Conservation (phyloP, 192 early-diverging fungal species). For the Funneliformis mosseae region DNA sequence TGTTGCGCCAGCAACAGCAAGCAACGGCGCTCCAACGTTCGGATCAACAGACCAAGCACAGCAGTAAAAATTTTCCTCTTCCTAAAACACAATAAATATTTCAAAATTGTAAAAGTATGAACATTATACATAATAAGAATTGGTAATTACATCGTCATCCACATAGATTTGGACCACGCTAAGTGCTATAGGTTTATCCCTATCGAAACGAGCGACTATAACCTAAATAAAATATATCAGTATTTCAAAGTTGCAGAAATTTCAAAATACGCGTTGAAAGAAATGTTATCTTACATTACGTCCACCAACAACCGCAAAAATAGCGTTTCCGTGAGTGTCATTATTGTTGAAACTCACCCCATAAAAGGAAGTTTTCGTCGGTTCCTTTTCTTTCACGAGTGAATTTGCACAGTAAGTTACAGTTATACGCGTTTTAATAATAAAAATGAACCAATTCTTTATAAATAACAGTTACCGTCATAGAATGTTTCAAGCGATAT, state of each 20-base stretch:
- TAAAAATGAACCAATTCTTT: neutral
- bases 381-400: constrained; percentile 25
- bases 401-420: neutral
- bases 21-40: neutral
- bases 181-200: neutral
- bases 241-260: neutral
- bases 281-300: neutral
- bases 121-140: neutral
- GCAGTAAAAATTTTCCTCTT: constrained; percentile 29
- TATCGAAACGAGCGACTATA: neutral
- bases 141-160: constrained; percentile 26
- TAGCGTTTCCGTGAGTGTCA: neutral
- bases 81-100: neutral
- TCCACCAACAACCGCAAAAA: constrained; percentile 25
- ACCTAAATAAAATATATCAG: neutral
- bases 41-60: constrained; percentile 28
- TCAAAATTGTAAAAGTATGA: neutral
- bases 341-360: constrained; percentile 17
- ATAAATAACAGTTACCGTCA: neutral
- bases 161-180: constrained; percentile 16
- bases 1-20: constrained; percentile 21
- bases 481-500: constrained; percentile 1
- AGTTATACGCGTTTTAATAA: neutral
- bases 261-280: neutral
- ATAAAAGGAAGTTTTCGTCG: constrained; percentile 27